Evolutionary conservation across 352 stramenopile genomes (phyloP), one percentile per base, ranked within the genome.

Genomic region (Phytophthora quininea): DNA sequence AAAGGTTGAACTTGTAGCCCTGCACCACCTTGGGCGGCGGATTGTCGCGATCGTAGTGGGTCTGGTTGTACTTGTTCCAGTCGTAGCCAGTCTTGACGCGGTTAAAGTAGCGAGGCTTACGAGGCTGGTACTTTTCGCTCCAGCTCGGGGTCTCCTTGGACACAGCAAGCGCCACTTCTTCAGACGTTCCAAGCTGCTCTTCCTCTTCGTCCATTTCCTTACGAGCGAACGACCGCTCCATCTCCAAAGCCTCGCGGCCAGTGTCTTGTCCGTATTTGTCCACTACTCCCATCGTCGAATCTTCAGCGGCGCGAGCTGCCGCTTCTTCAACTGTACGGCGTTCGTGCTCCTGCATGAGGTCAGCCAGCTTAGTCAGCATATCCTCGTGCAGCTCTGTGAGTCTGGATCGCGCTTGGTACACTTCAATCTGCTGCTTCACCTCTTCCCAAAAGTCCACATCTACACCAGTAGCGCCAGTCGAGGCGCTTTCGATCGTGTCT

Each of bases 1-100:
- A 99, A 37, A 99, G 80, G 61, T 99, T 99, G 84, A 99, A 99
- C 75, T 99, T 99, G 90, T 99, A 99, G 40, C 98, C 98, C 74
- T 99, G 97, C 24, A 99, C 97, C 52, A 98, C 97, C 84, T 99
- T 99, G n/a, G 98, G 98, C 40, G 98, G 98, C 62, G 98, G 98
- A 71, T 99, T 99, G 75, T 99, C 98, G 67, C 96, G 88, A 85
- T 99, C 98, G 78, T 99, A 99, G 79, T 99, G 97, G 51, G 97
- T 99, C 76, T 99, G 97, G 82, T 99, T 99, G 91, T 99, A 99
- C 82, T 99, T 98, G 89, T 99, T 99, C 97, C 98, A 99, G 79
- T 99, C 97, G 76, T 98, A 99, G 33, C 98, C 98, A 2, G 97
- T 99, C 84, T 98, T 98, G 71, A 99, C 97, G 38, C 97, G 95